Conservation (phyloP, 2,329 filamentous ascomycete species). For the Elsinoe australis region DNA sequence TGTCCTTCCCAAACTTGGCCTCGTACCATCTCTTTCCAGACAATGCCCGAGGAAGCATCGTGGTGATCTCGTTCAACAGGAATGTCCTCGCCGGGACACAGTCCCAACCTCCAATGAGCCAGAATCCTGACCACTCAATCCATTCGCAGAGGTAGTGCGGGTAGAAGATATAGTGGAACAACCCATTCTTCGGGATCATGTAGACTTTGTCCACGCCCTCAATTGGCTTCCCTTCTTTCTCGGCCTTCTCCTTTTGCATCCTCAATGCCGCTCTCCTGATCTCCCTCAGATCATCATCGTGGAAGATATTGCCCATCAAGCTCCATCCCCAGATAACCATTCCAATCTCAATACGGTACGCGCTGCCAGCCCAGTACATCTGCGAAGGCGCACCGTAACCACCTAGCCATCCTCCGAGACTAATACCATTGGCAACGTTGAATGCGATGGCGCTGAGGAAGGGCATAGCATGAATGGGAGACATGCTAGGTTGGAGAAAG, state of each 20-base stretch:
- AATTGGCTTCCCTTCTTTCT: slow-evolving; percentile 39
- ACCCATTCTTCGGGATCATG: slow-evolving; percentile 70
- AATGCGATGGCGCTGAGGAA: slow-evolving; percentile 59
- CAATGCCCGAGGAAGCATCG: slow-evolving; percentile 82
- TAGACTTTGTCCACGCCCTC: slow-evolving; percentile 71
- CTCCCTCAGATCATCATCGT: slow-evolving; percentile 83
- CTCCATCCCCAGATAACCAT: slow-evolving; percentile 68
- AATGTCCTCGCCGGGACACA: slow-evolving; percentile 74
- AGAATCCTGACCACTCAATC: slow-evolving; percentile 91
- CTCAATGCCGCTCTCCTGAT: slow-evolving; percentile 65
- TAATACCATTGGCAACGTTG: slow-evolving; percentile 72
- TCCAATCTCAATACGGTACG: slow-evolving; percentile 51
- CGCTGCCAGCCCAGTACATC: slow-evolving; percentile 43
- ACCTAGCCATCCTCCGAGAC: slow-evolving; percentile 70
- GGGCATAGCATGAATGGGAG: slow-evolving; percentile 69
- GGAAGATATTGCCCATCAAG: slow-evolving; percentile 72
- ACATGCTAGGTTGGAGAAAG: slow-evolving; percentile 79
- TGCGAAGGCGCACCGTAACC: slow-evolving; percentile 66
- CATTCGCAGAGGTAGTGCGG: slow-evolving; percentile 96
- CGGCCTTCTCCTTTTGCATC: slow-evolving; percentile 46
- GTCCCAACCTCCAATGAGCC: slow-evolving; percentile 58
- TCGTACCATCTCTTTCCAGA: slow-evolving; percentile 80
- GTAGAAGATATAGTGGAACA: slow-evolving; percentile 77
- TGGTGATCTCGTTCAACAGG: slow-evolving; percentile 75
- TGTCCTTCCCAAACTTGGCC: slow-evolving; percentile 77